phyloP scores from a whole-genome alignment of 2,329 filamentous ascomycete genomes.

The Fusarium decemcellulare region DNA sequence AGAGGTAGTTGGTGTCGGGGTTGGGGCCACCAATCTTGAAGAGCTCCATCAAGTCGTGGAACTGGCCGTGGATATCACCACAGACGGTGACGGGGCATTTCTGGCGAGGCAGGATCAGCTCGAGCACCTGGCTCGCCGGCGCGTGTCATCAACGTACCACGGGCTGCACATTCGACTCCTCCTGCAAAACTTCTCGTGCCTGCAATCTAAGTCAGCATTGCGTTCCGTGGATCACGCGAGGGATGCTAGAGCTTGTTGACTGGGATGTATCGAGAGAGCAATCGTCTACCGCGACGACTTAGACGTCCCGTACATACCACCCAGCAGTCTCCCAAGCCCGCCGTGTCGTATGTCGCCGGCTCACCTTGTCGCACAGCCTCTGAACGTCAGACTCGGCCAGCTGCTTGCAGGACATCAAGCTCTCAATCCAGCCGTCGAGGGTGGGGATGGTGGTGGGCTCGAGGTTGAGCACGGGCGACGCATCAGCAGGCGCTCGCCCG shows the following conservation, averaged over 20 bases:
- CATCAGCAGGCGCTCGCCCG: constrained; percentile 84
- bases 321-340: constrained; percentile 4
- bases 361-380: constrained; percentile 96
- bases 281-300: constrained; percentile 11
- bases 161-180: constrained; percentile 98
- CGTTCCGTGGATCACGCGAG: constrained; percentile 50
- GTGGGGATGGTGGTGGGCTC: constrained; percentile 94
- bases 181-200: constrained; percentile 96
- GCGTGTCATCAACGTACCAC: constrained; percentile 76
- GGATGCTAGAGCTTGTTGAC: constrained; percentile 25
- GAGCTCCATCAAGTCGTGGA: constrained; percentile 98
- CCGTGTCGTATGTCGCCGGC: constrained; percentile 19
- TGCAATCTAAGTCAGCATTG: constrained; percentile 59
- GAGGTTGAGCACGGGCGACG: constrained; percentile 75
- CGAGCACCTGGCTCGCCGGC: constrained; percentile 27
- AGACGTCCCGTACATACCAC: not conserved
- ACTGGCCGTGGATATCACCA: constrained; percentile 99
- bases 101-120: constrained; percentile 61
- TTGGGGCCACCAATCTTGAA: constrained; percentile 99
- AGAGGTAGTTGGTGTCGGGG: constrained; percentile 98
- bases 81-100: constrained; percentile 99
- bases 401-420: constrained; percentile 98
- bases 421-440: constrained; percentile 98
- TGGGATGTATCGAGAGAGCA: constrained; percentile 21
- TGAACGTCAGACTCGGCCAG: constrained; percentile 94